These are phyloP conservation scores for Kluyveromyces dobzhanskii DNA, from an alignment of 805 yeast species.

Conservation along the genomic window DNA sequence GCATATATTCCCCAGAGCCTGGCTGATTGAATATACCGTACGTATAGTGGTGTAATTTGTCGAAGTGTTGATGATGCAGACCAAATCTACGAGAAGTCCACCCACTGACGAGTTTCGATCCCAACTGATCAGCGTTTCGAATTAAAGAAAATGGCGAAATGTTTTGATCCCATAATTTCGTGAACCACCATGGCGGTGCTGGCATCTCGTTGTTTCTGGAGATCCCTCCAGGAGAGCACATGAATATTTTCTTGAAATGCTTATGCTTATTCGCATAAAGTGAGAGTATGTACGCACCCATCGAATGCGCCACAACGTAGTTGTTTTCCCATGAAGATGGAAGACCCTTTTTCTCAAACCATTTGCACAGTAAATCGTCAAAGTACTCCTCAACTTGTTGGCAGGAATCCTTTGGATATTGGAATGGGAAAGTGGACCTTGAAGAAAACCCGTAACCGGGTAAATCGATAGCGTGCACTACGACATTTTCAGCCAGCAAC, in stretches of 20 bases:
- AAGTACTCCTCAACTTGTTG: slow-evolving; percentile 31
- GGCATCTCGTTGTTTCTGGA: slow-evolving; percentile 29
- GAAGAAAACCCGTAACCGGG: slow-evolving; percentile 89
- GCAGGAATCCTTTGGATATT: slow-evolving; percentile 19
- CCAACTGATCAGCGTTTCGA: slow-evolving; percentile 69
- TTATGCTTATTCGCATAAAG: slow-evolving; percentile 51
- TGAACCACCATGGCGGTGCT: slow-evolving; percentile 68
- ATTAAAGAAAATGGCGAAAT: slow-evolving; percentile 80
- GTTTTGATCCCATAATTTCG: slow-evolving; percentile 75
- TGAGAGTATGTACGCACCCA: slow-evolving; percentile 82
- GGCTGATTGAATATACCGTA: slow-evolving; percentile 76
- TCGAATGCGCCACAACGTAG: slow-evolving; percentile 74
- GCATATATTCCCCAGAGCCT: slow-evolving; percentile 91
- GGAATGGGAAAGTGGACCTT: slow-evolving; percentile 56
- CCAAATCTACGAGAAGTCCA: slow-evolving; percentile 85
- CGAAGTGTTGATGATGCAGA: slow-evolving; percentile 18
- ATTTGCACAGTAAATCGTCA: slow-evolving; percentile 42
- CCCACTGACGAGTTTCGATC: slow-evolving; percentile 77
- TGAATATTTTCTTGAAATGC: slow-evolving; percentile 56
- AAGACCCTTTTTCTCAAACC: slow-evolving; percentile 28
- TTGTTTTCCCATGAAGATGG: slow-evolving; percentile 30
- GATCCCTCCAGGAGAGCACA: slow-evolving; percentile 89
- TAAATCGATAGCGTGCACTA: slow-evolving; percentile 78
- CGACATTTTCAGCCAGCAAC: slow-evolving; percentile 42
- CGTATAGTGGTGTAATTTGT: slow-evolving; percentile 64